Conservation (phyloP, 768 basidiomycete genomes). For the Nevesoporus exiguus region DNA sequence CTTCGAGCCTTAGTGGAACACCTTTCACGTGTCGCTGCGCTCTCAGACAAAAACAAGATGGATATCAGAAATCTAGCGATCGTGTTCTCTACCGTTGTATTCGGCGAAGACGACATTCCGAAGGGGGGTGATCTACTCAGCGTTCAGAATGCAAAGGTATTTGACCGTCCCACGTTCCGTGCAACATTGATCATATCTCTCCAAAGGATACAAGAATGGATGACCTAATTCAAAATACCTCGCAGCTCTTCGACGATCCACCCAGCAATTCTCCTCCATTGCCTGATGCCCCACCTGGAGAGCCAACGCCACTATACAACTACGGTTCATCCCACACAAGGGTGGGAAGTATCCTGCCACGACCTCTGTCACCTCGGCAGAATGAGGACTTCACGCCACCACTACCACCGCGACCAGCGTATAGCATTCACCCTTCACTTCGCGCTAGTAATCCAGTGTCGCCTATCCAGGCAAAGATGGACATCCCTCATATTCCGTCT, state of each 20-base stretch:
- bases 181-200: conserved; percentile 1
- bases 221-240: conserved; percentile 72
- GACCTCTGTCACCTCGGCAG: conserved; percentile 20
- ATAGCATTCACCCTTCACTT: conserved; percentile 77
- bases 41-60: conserved; percentile 84
- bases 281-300: conserved; percentile 68
- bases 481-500: conserved; percentile 28
- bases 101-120: conserved; percentile 88
- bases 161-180: conserved; percentile 32
- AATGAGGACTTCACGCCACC: conserved; percentile 72
- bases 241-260: conserved; percentile 63
- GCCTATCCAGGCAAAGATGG: conserved; percentile 42
- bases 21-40: conserved; percentile 65
- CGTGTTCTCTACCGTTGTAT: conserved; percentile 83
- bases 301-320: conserved; percentile 50
- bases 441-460: conserved; percentile 47
- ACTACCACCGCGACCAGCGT: conserved; percentile 62
- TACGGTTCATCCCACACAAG: conserved; percentile 76
- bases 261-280: conserved; percentile 60
- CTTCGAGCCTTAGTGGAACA: conserved; percentile 81
- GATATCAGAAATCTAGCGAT: conserved; percentile 90
- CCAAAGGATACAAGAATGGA: conserved; percentile 74
- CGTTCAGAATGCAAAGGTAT: conserved; percentile 74
- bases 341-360: conserved; percentile 45
- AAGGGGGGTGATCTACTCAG: conserved; percentile 73